Evolutionary conservation across 1,284 basidiomycete species (phyloP).

Genomic region (Cronartium quercuum): DNA sequence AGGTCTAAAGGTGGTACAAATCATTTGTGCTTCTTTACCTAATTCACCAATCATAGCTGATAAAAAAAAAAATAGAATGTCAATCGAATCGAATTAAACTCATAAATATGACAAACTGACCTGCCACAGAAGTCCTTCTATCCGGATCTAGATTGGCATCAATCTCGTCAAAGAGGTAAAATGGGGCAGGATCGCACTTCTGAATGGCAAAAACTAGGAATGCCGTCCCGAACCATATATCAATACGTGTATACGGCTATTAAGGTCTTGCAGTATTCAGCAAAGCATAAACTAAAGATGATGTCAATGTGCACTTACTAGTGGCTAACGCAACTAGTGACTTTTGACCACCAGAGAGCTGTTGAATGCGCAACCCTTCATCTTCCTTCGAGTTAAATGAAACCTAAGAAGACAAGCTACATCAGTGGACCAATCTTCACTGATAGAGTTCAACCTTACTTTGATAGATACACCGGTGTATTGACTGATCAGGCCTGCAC

Average conservation of each 20-base stretch:
- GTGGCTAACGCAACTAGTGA: conserved; percentile 85
- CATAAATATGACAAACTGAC: conserved; percentile 5
- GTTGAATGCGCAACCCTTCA: conserved; percentile 90
- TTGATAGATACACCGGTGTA: conserved; percentile 97
- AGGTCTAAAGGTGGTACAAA: conserved; percentile 95
- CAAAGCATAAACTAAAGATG: background rate
- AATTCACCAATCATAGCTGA: conserved; percentile 82
- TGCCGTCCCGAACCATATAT: background rate
- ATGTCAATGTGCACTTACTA: conserved; percentile 19
- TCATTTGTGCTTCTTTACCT: conserved; percentile 82
- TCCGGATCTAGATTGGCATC: conserved; percentile 97
- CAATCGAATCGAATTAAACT: background rate
- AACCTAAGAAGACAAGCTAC: conserved; percentile 52
- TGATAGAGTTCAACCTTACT: conserved; percentile 38
- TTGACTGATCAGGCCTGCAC: conserved; percentile 63
- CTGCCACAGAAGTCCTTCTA: conserved; percentile 91
- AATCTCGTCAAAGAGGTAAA: conserved; percentile 99
- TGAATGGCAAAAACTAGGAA: conserved; percentile 91
- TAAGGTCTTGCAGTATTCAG: too few species aligned
- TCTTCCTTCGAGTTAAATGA: conserved; percentile 98
- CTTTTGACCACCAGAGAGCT: conserved; percentile 95
- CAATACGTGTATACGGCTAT: background rate
- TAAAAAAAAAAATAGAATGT: background rate
- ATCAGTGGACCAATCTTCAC: background rate
- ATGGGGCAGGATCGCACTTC: conserved; percentile 97